Evolutionary conservation across 139 green algal genomes (phyloP).

Genomic region (Nannochloris sp.): DNA sequence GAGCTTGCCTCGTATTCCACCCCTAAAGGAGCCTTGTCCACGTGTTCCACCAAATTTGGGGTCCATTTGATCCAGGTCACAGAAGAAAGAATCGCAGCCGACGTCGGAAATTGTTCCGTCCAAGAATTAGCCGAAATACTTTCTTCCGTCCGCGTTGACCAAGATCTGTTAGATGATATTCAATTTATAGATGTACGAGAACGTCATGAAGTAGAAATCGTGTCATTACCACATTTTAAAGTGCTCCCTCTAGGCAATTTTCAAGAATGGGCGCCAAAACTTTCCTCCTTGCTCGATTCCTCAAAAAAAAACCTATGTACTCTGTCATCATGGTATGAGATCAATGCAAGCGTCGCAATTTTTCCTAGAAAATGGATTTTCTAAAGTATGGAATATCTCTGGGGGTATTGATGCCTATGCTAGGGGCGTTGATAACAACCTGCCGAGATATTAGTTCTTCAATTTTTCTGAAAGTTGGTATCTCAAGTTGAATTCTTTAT

Average conservation of each 20-base stretch:
- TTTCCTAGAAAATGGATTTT: conserved; percentile 49
- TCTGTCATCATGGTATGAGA: conserved; percentile 71
- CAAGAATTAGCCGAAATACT: not conserved
- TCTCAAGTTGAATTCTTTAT: no score
- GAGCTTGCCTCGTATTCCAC: not conserved
- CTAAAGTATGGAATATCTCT: conserved; percentile 55
- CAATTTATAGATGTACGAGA: conserved; percentile 40
- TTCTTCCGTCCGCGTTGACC: not conserved
- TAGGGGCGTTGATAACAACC: conserved; percentile 30
- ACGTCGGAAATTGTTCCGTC: not conserved
- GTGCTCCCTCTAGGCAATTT: conserved; percentile 1
- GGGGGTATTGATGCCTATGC: conserved; percentile 69
- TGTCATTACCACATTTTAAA: not conserved
- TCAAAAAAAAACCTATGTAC: conserved; percentile 47
- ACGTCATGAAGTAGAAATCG: not conserved
- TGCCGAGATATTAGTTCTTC: conserved; percentile 57
- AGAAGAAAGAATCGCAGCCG: not conserved
- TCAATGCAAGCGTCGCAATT: conserved; percentile 54
- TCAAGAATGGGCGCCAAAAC: conserved; percentile 4
- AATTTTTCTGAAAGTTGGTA: no score
- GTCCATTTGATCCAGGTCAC: not conserved
- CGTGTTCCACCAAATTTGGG: conserved; percentile 3
- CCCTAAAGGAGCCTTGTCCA: not conserved
- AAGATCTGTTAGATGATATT: not conserved
- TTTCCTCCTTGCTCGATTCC: conserved; percentile 37